Percentiles rank a stretch among this genome's conserved stretches.
Evolutionary conservation across 768 basidiomycete species (phyloP).

Genomic region (Tulasnella sp.): DNA sequence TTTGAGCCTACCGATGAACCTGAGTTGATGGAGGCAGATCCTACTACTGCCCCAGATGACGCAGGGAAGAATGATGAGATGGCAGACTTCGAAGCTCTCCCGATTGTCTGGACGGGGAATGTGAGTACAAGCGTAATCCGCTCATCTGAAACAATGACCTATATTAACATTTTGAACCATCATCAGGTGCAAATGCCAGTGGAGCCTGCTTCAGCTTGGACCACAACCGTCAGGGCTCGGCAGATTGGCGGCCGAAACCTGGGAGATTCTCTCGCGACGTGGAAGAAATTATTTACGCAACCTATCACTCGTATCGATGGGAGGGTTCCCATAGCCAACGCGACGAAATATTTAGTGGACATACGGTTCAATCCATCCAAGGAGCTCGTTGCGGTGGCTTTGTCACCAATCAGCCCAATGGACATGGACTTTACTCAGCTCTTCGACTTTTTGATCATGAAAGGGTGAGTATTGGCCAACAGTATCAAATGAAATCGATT

Average conservation of each 20-base stretch:
- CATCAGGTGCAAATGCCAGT: constrained; percentile 66
- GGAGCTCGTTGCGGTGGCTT: constrained; percentile 68
- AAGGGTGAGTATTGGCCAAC: constrained; percentile 42
- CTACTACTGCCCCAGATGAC: constrained; percentile 17
- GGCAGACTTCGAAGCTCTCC: constrained; percentile 42
- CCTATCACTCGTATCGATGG: constrained; percentile 68
- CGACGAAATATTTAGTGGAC: constrained; percentile 66
- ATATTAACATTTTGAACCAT: constrained; percentile 13
- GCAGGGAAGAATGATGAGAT: constrained; percentile 32
- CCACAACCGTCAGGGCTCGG: constrained; percentile 47
- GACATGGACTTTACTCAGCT: constrained; percentile 48
- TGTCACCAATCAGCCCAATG: constrained; percentile 42
- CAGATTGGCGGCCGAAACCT: constrained; percentile 70
- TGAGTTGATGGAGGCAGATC: constrained; percentile 16
- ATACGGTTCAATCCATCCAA: constrained; percentile 64
- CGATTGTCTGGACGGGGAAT: constrained; percentile 63
- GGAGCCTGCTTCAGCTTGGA: constrained; percentile 44
- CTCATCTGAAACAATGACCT: too few relatives aligned
- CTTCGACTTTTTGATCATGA: constrained; percentile 55
- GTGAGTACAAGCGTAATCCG: constrained; percentile 34
- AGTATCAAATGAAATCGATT: not conserved
- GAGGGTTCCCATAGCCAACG: constrained; percentile 65
- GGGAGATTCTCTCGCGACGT: constrained; percentile 45
- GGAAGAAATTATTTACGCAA: constrained; percentile 67
- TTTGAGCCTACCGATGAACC: constrained; percentile 23